Conservation (phyloP, 208 protist species). For the Leishmania mexicana region DNA sequence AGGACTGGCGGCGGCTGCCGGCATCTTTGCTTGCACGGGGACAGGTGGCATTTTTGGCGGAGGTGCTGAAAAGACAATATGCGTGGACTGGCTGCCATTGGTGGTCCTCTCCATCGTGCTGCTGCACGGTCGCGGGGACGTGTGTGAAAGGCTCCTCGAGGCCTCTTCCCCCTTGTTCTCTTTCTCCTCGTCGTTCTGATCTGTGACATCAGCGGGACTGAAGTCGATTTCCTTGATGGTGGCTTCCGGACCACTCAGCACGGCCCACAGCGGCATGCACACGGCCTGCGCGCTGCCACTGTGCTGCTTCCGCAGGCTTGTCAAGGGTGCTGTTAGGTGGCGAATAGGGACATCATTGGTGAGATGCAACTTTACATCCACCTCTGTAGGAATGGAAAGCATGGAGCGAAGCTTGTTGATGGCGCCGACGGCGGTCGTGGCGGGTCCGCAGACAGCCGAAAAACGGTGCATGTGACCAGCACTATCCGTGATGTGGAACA, state of each 20-base stretch:
- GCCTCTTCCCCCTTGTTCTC: constrained; percentile 24
- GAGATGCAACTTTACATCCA: constrained; percentile 41
- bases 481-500: constrained; percentile 37
- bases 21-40: constrained; percentile 22
- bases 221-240: constrained; percentile 34
- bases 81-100: background rate
- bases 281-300: constrained; percentile 35
- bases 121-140: background rate
- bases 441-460: constrained; percentile 33
- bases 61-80: constrained; percentile 13
- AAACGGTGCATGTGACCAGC: constrained; percentile 17
- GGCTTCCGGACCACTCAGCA: constrained; percentile 23
- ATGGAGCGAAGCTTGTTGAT: constrained; percentile 36
- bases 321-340: constrained; percentile 42
- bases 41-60: background rate
- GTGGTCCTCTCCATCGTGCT: background rate
- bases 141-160: background rate
- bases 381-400: constrained; percentile 36
- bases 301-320: constrained; percentile 50
- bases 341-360: constrained; percentile 43
- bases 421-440: constrained; percentile 42
- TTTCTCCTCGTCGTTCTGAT: background rate
- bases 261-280: constrained; percentile 34
- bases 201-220: constrained; percentile 16
- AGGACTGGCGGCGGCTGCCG: background rate